Evolutionary conservation across 371 early-diverging fungal species (phyloP), one percentile per base, ranked within the genome.

Genomic region (Coemansia sp.): DNA sequence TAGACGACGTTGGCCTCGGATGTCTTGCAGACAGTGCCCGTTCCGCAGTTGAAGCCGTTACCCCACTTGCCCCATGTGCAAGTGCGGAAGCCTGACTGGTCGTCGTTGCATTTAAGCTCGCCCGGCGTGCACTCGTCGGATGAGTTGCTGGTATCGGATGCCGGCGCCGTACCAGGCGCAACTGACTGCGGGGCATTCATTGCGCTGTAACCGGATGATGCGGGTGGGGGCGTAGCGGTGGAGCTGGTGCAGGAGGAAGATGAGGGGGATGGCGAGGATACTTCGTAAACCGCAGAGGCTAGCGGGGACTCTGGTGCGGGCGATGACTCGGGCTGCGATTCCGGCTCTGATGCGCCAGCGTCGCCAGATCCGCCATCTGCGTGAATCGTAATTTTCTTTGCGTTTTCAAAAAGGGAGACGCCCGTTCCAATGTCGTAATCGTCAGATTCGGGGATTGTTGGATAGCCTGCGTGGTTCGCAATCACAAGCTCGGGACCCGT

Each of bases 61-160:
- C 39, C 49, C 63, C 63, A 63, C 41, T 26, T 20, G 4, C 63
- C 63, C 62, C 63, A 61, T 8, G 49, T 49, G 39, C 63, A 63
- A 2, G 48, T 40, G 33, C 48, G 40, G 63, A 63, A 63, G 4
- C 62, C 63, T 8, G 62, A 38, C 8, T 40, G 40, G 16, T 31
- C 14, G 3, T 62, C 33, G 14, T 14, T 38, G 49, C 63, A 61
- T 11, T 31, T 12, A 48, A 36, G 34, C 3, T 33, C 33, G 12
- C 63, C 63, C 26, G 48, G 41, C 2, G 47, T 31, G 63, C 63
- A 63, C 5, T 35, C 39, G 35, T 33, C 62, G 33, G 45, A n/a
- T 5, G 35, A 3, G 20, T 10, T n/a, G 2, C 10, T 34, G 35
- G 4, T 36, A n/a, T 9, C n/a, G 5, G 31, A 12, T 11, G n/a